A percentile compares a stretch with the other conserved stretches of the same genome.
Conservation (phyloP, 805 yeast genomes). For the Candida ovalis region DNA sequence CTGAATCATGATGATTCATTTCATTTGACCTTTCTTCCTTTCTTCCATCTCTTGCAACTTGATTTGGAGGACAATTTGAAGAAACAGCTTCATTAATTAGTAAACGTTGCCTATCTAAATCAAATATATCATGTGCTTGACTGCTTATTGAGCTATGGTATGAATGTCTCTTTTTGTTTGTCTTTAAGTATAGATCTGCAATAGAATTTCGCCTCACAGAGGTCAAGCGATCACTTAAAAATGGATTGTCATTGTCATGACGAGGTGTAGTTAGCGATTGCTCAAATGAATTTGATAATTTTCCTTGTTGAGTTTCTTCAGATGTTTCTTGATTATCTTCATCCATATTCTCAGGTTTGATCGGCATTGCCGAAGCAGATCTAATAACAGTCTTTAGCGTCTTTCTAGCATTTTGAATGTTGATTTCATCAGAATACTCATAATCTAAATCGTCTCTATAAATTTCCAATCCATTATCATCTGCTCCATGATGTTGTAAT, state of each 20-base stretch:
- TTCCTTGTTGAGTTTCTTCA: slow-evolving; percentile 1
- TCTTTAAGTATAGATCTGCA: background rate
- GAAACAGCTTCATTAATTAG: background rate
- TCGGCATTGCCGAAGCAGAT: slow-evolving; percentile 32
- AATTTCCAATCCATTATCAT: slow-evolving; percentile 21
- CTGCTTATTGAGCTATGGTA: slow-evolving; percentile 17
- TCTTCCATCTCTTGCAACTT: background rate
- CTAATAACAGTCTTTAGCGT: slow-evolving; percentile 34
- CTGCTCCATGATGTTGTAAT: slow-evolving; percentile 37
- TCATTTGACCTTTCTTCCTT: background rate
- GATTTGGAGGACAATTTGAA: background rate
- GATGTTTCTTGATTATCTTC: slow-evolving; percentile 2
- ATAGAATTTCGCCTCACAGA: slow-evolving; percentile 1
- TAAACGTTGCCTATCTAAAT: background rate
- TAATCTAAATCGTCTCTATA: slow-evolving; percentile 22
- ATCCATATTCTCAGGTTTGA: slow-evolving; percentile 17
- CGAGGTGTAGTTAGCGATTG: background rate
- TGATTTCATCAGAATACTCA: slow-evolving; percentile 52
- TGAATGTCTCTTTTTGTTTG: slow-evolving; percentile 11
- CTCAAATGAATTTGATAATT: background rate
- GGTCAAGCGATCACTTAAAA: background rate
- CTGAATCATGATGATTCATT: slow-evolving; percentile 17
- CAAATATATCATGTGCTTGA: slow-evolving; percentile 14
- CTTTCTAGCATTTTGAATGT: slow-evolving; percentile 45
- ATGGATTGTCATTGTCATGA: background rate